phyloP scores from a whole-genome alignment of 2,329 filamentous ascomycete species.

The Rhynchosporium secalis region DNA sequence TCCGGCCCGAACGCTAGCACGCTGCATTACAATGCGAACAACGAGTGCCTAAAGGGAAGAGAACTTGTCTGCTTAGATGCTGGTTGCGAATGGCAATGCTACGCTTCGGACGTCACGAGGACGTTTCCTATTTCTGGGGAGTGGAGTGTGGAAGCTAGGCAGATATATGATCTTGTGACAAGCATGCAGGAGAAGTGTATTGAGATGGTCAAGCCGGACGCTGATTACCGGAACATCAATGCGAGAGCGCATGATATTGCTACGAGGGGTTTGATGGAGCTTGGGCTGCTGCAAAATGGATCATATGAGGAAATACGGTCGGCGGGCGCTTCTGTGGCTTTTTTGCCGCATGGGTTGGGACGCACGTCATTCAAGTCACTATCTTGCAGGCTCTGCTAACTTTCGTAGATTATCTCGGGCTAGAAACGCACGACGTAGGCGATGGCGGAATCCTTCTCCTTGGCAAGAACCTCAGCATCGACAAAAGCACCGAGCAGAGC shows the following conservation, averaged over 20 bases:
- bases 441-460: conserved; percentile 43
- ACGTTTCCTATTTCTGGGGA: conserved; percentile 76
- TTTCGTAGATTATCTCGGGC: conserved; percentile 55
- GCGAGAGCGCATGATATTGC: conserved; percentile 71
- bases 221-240: conserved; percentile 71
- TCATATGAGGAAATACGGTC: conserved; percentile 53
- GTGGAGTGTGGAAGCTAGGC: conserved; percentile 67
- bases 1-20: conserved; percentile 80
- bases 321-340: conserved; percentile 57
- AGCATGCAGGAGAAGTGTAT: conserved; percentile 81
- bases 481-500: conserved; percentile 17
- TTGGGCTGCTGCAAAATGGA: conserved; percentile 72
- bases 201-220: conserved; percentile 64
- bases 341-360: conserved; percentile 61
- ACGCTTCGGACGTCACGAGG: conserved; percentile 87
- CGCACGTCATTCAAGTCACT: conserved; percentile 21
- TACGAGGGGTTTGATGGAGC: conserved; percentile 64
- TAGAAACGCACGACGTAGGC: conserved; percentile 63
- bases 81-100: conserved; percentile 80
- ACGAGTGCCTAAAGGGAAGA: conserved; percentile 66
- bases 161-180: conserved; percentile 76
- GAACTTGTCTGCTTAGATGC: conserved; percentile 84
- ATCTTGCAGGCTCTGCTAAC: conserved; percentile 1
- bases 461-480: conserved; percentile 13
- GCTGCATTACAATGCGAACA: conserved; percentile 83